phyloP scores from a whole-genome alignment of 495 filamentous ascomycete genomes.

The Daldinia vernicosa region DNA sequence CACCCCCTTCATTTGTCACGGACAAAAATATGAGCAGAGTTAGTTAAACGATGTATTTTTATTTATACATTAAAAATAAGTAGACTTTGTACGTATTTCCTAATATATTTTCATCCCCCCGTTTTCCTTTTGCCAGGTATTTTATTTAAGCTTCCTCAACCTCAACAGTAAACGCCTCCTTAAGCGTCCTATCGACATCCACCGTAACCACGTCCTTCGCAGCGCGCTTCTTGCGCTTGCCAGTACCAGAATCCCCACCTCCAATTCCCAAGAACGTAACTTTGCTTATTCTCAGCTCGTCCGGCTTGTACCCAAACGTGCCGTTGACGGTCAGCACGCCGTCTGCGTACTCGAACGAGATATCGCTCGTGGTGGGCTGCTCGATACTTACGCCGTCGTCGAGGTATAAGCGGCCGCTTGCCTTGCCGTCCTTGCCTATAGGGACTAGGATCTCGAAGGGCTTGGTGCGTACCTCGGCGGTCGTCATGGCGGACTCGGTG shows the following conservation, averaged over 20 bases:
- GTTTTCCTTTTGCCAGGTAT: background rate
- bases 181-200: constrained; percentile 29
- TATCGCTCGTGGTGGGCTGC: constrained; percentile 57
- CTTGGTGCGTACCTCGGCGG: constrained; percentile 69
- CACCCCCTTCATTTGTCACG: no score
- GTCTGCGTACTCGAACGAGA: constrained; percentile 63
- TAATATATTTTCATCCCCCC: background rate
- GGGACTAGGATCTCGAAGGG: constrained; percentile 78
- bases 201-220: constrained; percentile 21
- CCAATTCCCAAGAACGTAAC: constrained; percentile 63
- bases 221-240: background rate
- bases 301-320: constrained; percentile 59
- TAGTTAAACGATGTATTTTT: background rate
- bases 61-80: background rate
- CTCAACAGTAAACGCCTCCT: constrained; percentile 35
- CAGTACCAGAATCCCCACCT: background rate
- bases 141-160: constrained; percentile 12
- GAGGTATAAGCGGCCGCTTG: constrained; percentile 61
- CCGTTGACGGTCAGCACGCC: constrained; percentile 62
- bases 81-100: constrained; percentile 3
- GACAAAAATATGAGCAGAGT: no score
- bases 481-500: constrained; percentile 71
- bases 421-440: constrained; percentile 58
- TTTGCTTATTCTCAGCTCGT: constrained; percentile 61
- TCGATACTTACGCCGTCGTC: constrained; percentile 68